Base-by-base conservation (phyloP, 2,329 filamentous ascomycete species). In the Colletotrichum orbiculare region DNA sequence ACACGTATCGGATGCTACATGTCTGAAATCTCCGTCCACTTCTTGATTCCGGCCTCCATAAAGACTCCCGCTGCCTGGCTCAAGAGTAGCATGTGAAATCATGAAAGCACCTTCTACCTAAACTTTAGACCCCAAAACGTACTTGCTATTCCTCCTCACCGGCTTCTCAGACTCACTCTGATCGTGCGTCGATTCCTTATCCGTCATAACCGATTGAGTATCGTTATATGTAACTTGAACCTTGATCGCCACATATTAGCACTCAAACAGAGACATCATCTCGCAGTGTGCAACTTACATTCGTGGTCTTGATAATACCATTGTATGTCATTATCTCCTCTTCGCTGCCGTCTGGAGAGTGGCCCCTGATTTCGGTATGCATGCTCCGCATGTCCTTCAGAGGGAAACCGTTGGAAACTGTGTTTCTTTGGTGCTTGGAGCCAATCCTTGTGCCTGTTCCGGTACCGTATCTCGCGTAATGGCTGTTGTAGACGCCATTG, bases 281-380 rank as follows among this genome's bases (percentile, higher is more conserved):
- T 25, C 25, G 25, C 25, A 25, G 4, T 25, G 4, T 25, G 25
- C 25, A 25, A 25, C 25, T 25, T 56, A 50, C 58, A 61, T 46
- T 17, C 15, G 60, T 64, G 9, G 55, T 64, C 11, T 34, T 42
- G 34, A 80, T 69, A 35, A 80, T 79, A 10, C 78, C 77, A 49
- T 78, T 77, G 41, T 77, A 76, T 2, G 75, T 76, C 74, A 79
- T 78, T 10, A 79, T 79, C 60, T 78, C 77, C 55, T 80, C 78
- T 53, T 80, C 76, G 6, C 73, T 76, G 5, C 72, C 73, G 7
- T 68, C 75, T 0, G 76, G 75, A 8, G 76, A 75, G 6, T 65
- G 71, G n/a, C 75, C 72, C 37, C 75, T 70, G 13, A 78, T 74
- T 46, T 77, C 77, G 13, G 52, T 69, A 17, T 70, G 73, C 8